Base-by-base conservation (phyloP, 305 asterid genomes). In the Fraxinus floribunda region DNA sequence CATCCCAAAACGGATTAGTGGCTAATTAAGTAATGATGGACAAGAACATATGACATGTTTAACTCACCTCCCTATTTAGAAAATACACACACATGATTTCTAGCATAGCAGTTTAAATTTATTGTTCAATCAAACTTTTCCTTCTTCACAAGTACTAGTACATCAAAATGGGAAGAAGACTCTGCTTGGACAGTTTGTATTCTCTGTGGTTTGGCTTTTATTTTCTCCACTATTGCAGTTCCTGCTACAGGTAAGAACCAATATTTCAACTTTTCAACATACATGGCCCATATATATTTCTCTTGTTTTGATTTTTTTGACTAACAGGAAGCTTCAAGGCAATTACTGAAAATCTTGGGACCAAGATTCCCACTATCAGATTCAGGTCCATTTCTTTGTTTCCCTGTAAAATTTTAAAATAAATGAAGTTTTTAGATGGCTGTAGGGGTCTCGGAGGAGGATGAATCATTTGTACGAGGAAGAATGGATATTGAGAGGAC, bases 211-310 rank as follows among this genome's bases (percentile, higher is more conserved):
- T 70, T 82, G 82, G 80, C 85, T 34, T 71, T 55, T 81, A 49
- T 83, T 76, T 76, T 83, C 4, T 55, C 85, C 62, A 66, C 87
- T 1, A 16, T 62, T 41, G 89, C 91, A 74, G 85, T 88, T 75
- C 89, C 89, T 75, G 83, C 91, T 70, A 85, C 90, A 85, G 85
- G 91, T 88, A 82, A 84, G 82, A 39, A 9, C 30, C 26, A n/a
- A 4, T 7, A n/a, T 57, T 18, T 57, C 66, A n/a, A 57, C 66
- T 57, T n/a, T 1, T n/a, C 26, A n/a, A 2, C 16, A 6, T 55
- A 15, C 1, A 52, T 57, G 20, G 8, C 1, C 22, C 22, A 52
- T 57, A n/a, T 5, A 0, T 6, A 20, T 60, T 60, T 60, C 70
- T 68, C 4, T 0, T 7, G 1, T 75, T 20, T 1, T 9, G 11